A percentile compares a stretch with the other conserved stretches of the same genome.
Conservation (phyloP, 2,329 filamentous ascomycete genomes). For the Diaporthe ilicicola region DNA sequence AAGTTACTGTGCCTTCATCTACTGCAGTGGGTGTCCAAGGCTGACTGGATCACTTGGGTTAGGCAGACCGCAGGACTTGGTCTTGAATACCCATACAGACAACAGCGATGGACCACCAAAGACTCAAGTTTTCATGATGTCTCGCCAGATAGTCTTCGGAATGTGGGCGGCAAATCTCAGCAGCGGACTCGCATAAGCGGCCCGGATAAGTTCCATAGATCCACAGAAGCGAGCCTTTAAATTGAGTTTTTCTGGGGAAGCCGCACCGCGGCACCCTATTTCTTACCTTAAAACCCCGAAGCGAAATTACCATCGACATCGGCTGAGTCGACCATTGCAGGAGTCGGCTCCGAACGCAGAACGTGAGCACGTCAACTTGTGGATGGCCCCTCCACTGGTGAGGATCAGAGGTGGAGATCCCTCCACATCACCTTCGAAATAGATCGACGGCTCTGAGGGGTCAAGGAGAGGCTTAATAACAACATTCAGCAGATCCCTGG, state of each 20-base stretch:
- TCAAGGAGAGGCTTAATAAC: neutral
- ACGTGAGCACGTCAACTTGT: slow-evolving; percentile 4
- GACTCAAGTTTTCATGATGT: neutral
- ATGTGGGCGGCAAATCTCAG: slow-evolving; percentile 15
- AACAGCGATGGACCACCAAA: neutral
- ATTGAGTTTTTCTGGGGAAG: slow-evolving; percentile 12
- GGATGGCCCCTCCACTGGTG: neutral
- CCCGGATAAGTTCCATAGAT: neutral
- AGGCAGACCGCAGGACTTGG: neutral
- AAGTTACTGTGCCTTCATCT: neutral
- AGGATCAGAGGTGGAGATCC: neutral
- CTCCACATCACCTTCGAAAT: neutral
- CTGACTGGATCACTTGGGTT: neutral
- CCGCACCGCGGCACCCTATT: neutral
- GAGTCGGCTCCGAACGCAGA: slow-evolving; percentile 7
- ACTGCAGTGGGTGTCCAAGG: neutral
- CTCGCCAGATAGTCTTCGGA: neutral
- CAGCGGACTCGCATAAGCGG: slow-evolving; percentile 1
- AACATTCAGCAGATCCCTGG: neutral
- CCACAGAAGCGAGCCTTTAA: slow-evolving; percentile 7
- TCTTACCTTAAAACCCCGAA: neutral
- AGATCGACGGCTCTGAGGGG: neutral
- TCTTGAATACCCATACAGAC: neutral
- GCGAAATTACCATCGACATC: slow-evolving; percentile 8
- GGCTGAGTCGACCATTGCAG: neutral